Conservation (phyloP, 768 basidiomycete genomes). For the Trichaptum fuscoviolaceum region DNA sequence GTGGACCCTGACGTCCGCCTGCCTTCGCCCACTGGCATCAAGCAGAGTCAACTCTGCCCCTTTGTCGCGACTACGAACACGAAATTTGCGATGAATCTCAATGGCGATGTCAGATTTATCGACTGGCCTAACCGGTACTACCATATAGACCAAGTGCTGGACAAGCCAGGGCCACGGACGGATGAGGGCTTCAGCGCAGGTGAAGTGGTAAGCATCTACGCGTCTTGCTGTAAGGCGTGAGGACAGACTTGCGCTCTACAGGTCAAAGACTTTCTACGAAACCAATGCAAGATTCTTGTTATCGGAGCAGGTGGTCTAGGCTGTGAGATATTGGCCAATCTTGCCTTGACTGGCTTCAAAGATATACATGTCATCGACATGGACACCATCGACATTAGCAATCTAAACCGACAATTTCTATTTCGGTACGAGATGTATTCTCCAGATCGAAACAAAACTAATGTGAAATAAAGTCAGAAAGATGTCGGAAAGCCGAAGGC, state of each 20-base stretch:
- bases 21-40: too few relatives aligned
- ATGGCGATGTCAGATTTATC: slow-evolving; percentile 30
- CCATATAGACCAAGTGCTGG: slow-evolving; percentile 82
- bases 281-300: slow-evolving; percentile 87
- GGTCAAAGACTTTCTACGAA: slow-evolving; percentile 85
- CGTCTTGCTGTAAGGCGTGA: slow-evolving; percentile 9
- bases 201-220: slow-evolving; percentile 51
- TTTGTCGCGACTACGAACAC: neutral
- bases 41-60: neutral
- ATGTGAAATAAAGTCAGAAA: slow-evolving; percentile 48
- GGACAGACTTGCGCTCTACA: slow-evolving; percentile 25
- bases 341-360: slow-evolving; percentile 94
- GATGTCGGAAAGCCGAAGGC: slow-evolving; percentile 97
- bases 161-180: slow-evolving; percentile 84
- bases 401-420: slow-evolving; percentile 95
- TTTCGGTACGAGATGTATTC: slow-evolving; percentile 61
- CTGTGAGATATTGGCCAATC: slow-evolving; percentile 95
- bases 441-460: slow-evolving; percentile 2
- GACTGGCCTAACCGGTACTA: slow-evolving; percentile 66
- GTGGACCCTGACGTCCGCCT: neutral
- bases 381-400: slow-evolving; percentile 99
- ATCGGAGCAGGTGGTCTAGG: slow-evolving; percentile 98
- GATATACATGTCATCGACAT: slow-evolving; percentile 99
- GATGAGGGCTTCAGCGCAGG: slow-evolving; percentile 81
- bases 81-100: slow-evolving; percentile 16